Base-by-base conservation (phyloP, 1,284 basidiomycete species). In the Naganishia cerealis region DNA sequence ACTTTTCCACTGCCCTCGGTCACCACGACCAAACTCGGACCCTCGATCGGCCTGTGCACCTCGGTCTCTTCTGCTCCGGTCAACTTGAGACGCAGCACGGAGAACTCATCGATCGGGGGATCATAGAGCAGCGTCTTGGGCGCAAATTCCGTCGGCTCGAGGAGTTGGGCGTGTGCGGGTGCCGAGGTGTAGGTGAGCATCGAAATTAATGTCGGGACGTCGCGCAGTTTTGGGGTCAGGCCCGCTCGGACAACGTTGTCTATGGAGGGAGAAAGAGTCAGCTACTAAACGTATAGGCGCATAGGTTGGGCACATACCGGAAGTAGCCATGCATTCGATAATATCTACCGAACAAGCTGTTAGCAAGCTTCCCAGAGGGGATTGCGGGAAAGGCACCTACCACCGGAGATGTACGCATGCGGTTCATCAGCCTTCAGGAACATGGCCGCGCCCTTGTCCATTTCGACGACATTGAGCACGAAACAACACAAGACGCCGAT, bases 171-270 rank as follows among this genome's bases (percentile, higher is more conserved):
- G 13, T 84, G 81, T 24, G 88, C 85, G 7, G 86, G 84, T 1
- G 88, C 87, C 15, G 90, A 85, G 62, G 82, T 84, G 80, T 98
- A 99, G 10, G 94, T 98, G 70, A 99, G 86, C 77, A 92, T 91
- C 3, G 86, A 83, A 69, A 97, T 84, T 59, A 99, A 87, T 72
- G 94, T 97, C 3, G 89, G 87, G 24, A 97, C 88, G 78, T 99
- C 96, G 69, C 95, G 88, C 26, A 91, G 85, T 81, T 99, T 99
- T 13, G 96, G 95, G 0, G 96, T 99, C 52, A 99, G 87, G 21
- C 96, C 96, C 1, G 96, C 96, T 57, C 96, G 90, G 68, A 99
- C 96, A 77, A 99, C 96, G 79, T 99, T 99, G 83, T 99, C 95
- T 68, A 70, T 6, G n/a, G n/a, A n/a, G n/a, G 29, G 13, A 13